Evolutionary conservation across 768 basidiomycete genomes (phyloP).

Genomic region (Holtermanniella nyarrowii): DNA sequence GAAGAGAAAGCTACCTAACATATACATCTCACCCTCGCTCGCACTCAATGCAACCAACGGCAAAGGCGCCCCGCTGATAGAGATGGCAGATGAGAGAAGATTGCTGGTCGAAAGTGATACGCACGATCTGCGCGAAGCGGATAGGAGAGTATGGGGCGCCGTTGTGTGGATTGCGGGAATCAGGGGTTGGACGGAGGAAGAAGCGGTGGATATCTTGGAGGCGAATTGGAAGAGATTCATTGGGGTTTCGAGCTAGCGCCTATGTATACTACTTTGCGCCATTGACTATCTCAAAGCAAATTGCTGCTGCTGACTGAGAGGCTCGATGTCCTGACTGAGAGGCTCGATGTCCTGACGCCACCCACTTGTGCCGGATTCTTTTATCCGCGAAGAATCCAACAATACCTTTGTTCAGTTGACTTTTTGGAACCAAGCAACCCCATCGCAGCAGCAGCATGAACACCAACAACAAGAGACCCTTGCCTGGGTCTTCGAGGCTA

Average conservation of each 20-base stretch:
- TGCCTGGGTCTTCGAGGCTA: not conserved
- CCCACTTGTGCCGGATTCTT: too few relatives aligned
- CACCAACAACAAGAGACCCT: not conserved
- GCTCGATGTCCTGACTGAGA: too few relatives aligned
- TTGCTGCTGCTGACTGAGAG: too few relatives aligned
- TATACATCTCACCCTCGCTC: slow-evolving; percentile 79
- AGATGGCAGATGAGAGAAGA: slow-evolving; percentile 53
- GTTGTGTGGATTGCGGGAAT: slow-evolving; percentile 58
- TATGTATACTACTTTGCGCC: too few relatives aligned
- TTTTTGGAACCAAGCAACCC: not conserved
- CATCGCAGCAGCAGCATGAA: not conserved
- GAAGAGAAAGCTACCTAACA: slow-evolving; percentile 65
- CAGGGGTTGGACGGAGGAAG: slow-evolving; percentile 67
- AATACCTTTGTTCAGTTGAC: not conserved
- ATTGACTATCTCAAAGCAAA: too few relatives aligned
- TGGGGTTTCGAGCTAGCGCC: not conserved
- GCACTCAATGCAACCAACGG: slow-evolving; percentile 67
- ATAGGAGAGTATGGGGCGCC: slow-evolving; percentile 66
- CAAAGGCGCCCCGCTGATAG: slow-evolving; percentile 56
- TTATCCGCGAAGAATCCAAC: not conserved
- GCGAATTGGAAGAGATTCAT: slow-evolving; percentile 5
- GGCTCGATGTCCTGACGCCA: too few relatives aligned
- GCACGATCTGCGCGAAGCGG: slow-evolving; percentile 53
- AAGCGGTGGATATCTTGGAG: slow-evolving; percentile 35
- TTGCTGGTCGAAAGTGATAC: slow-evolving; percentile 82